Evolutionary conservation across 1,284 basidiomycete genomes (phyloP), one percentile per base, ranked within the genome.

Genomic region (Cystobasidium sp.): DNA sequence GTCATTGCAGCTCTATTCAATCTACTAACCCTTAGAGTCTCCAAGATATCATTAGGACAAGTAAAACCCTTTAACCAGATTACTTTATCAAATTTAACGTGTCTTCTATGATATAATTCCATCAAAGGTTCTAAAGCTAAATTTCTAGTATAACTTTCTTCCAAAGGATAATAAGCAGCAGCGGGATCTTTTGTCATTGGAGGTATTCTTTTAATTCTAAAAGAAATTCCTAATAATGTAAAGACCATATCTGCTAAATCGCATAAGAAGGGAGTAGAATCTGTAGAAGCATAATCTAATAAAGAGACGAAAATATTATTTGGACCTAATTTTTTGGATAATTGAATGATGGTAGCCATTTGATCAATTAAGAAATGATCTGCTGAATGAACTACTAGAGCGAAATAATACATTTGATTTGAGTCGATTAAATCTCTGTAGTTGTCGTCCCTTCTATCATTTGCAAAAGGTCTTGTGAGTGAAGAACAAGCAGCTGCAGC

Each of bases 351-450:
- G 78, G 95, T 92, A 18, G 94, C 92, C 41, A 97, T 88, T 82
- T 97, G 94, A 84, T 97, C 94, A 76, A 96, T 91, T 59, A 97
- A 87, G 85, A 97, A 97, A 82, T 97, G 94, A 85, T 97, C 94
- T 6, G 94, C 94, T 12, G 93, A 95, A 82, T 97, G 94, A 49
- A 97, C 91, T 77, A 94, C 88, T 77, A 97, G 90, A 73, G 92
- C 94, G 76, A 97, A 88, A 81, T 90, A 97, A 85, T 96, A 97
- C n/a, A 96, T 85, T 78, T 91, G 88, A 78, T 92, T 89, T 69
- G 90, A 87, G 44, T 86, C 85, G 20, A 90, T 88, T 75, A 97
- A 88, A 81, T 94, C 93, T 78, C 92, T 91, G 82, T 94, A 97
- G 41, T 90, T 87, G 78, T 91, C 89, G 68, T 94, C 90, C 78